Conservation (phyloP, 495 filamentous ascomycete species). For the Penicillium taxi region DNA sequence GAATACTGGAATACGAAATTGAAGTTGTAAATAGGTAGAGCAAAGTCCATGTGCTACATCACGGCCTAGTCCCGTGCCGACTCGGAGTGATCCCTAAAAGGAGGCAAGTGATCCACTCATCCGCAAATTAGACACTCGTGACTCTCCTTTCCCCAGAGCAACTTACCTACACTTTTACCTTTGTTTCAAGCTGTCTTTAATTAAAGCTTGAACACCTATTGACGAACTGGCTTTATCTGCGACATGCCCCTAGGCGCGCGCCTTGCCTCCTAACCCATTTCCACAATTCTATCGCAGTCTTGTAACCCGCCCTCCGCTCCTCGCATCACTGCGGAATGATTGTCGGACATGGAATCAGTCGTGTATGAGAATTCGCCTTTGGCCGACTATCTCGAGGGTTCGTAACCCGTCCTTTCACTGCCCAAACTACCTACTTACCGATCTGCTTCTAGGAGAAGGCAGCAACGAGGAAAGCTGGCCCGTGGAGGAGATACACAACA, state of each 20-base stretch:
- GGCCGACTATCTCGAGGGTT: slow-evolving; percentile 90
- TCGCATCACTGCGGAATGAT: slow-evolving; percentile 28
- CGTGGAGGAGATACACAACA: slow-evolving; percentile 34
- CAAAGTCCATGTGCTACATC: too few species aligned
- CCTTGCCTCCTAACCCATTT: slow-evolving; percentile 4
- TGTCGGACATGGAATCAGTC: slow-evolving; percentile 72
- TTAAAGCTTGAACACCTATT: not conserved
- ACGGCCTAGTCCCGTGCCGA: not conserved
- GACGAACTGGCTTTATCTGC: slow-evolving; percentile 7
- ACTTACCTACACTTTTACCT: slow-evolving; percentile 15
- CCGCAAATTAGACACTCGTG: slow-evolving; percentile 22
- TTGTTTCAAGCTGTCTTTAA: slow-evolving; percentile 2
- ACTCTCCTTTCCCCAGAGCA: slow-evolving; percentile 28
- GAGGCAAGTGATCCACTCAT: slow-evolving; percentile 17
- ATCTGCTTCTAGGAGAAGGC: slow-evolving; percentile 38
- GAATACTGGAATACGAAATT: too few species aligned
- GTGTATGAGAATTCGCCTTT: slow-evolving; percentile 86
- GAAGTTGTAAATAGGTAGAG: too few species aligned
- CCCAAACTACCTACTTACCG: slow-evolving; percentile 7
- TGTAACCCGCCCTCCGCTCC: slow-evolving; percentile 13
- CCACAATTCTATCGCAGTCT: slow-evolving; percentile 4
- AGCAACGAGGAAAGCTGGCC: slow-evolving; percentile 39
- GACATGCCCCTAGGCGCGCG: slow-evolving; percentile 17
- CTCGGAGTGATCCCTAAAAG: slow-evolving; percentile 10
- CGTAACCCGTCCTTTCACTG: slow-evolving; percentile 10